Conservation (phyloP, 306 rosid genomes). For the Inga laurina region DNA sequence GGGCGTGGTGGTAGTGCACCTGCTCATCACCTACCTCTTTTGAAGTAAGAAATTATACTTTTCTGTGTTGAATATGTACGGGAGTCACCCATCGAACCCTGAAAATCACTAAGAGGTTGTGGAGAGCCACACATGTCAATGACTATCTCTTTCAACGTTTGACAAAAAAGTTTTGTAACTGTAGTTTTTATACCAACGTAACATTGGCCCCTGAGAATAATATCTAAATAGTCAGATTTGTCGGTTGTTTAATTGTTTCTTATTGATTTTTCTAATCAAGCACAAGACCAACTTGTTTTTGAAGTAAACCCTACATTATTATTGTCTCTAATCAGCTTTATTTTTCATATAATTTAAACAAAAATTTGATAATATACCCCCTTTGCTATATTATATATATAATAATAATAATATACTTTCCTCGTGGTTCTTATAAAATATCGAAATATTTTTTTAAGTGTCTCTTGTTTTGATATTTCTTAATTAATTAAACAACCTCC, state of each 20-base stretch:
- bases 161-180: slow-evolving; percentile 5
- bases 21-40: slow-evolving; percentile 10
- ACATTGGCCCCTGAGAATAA: background rate
- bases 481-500: background rate
- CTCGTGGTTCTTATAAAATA: background rate
- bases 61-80: background rate
- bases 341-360: background rate
- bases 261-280: background rate
- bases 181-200: background rate
- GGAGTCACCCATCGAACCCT: slow-evolving; percentile 11
- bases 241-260: background rate
- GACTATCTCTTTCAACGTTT: slow-evolving; percentile 39
- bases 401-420: too few species aligned
- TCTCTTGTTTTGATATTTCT: background rate
- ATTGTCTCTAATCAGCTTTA: background rate
- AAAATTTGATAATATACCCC: background rate
- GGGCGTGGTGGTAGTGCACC: background rate
- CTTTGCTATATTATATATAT: background rate
- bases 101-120: background rate
- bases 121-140: slow-evolving; percentile 19
- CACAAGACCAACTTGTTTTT: background rate
- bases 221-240: background rate
- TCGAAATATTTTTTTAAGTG: background rate
- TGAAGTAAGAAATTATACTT: background rate
- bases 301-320: background rate